These are phyloP conservation scores for Aaosphaeria pasadenensis DNA, from an alignment of 2,329 filamentous ascomycete genomes.

Conservation along the genomic window DNA sequence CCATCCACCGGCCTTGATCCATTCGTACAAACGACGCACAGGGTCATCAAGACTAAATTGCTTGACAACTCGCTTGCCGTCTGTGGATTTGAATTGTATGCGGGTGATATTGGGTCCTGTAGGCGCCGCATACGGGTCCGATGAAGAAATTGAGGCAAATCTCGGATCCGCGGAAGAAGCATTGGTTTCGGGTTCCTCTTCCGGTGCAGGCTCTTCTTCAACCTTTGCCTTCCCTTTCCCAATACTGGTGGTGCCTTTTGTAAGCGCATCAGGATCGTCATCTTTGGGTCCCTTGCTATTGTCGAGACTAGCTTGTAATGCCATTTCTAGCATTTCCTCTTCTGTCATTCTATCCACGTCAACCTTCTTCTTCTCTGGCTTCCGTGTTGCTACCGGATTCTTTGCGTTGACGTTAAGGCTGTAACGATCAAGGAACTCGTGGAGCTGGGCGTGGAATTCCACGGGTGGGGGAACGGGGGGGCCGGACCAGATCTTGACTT, in stretches of 20 bases:
- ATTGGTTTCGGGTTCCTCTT: constrained; percentile 29
- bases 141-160: constrained; percentile 70
- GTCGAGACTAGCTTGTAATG: constrained; percentile 81
- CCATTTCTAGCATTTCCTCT: constrained; percentile 95
- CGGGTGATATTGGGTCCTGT: constrained; percentile 67
- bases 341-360: constrained; percentile 90
- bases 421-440: constrained; percentile 96
- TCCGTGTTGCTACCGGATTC: constrained; percentile 83
- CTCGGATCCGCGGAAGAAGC: constrained; percentile 37
- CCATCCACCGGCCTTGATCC: constrained; percentile 82
- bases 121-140: constrained; percentile 67
- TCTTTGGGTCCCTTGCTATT: constrained; percentile 54
- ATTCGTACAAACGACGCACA: constrained; percentile 87
- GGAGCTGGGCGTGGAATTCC: constrained; percentile 87
- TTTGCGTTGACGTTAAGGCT: constrained; percentile 84
- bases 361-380: constrained; percentile 66
- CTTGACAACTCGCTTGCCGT: constrained; percentile 79
- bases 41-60: constrained; percentile 75
- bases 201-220: constrained; percentile 14
- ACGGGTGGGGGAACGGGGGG: constrained; percentile 69
- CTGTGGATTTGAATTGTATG: constrained; percentile 82
- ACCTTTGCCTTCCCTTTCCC: constrained; percentile 50
- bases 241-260: constrained; percentile 57
- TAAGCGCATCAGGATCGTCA: constrained; percentile 84
- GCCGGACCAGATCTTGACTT: constrained; percentile 94